Evolutionary conservation across 2,329 filamentous ascomycete species (phyloP).

Genomic region (Aaosphaeria arxii): DNA sequence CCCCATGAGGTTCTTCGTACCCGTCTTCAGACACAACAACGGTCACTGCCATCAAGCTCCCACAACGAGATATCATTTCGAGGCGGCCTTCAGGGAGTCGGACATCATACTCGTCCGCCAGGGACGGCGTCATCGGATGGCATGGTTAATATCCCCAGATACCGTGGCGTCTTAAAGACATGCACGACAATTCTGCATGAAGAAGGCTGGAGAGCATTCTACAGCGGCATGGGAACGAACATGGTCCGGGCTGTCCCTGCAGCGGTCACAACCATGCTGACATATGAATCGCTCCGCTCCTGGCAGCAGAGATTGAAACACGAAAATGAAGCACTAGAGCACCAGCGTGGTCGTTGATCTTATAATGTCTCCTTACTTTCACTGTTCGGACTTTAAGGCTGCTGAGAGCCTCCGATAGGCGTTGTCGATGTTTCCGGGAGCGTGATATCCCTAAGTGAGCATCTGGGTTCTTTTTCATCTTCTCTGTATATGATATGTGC

Average conservation of each 20-base stretch:
- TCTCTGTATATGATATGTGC: conserved; percentile 12
- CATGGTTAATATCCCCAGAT: conserved; percentile 56
- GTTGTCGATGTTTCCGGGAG: conserved; percentile 10
- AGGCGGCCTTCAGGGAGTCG: conserved; percentile 28
- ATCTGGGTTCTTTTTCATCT: conserved; percentile 7
- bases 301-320: conserved; percentile 52
- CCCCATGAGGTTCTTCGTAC: conserved; percentile 96
- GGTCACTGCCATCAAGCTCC: conserved; percentile 52
- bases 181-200: conserved; percentile 81
- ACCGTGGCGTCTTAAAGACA: conserved; percentile 77
- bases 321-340: conserved; percentile 42
- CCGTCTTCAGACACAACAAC: conserved; percentile 86
- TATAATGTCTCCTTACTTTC: neutral
- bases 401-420: conserved; percentile 2
- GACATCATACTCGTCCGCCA: conserved; percentile 44
- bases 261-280: conserved; percentile 95
- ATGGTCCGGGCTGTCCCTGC: conserved; percentile 94
- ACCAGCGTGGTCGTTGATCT: conserved; percentile 6
- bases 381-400: neutral
- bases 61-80: conserved; percentile 51
- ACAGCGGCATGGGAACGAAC: conserved; percentile 95
- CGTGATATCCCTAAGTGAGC: conserved; percentile 16
- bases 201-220: conserved; percentile 95
- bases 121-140: conserved; percentile 53
- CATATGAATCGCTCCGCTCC: conserved; percentile 75